Evolutionary conservation across 805 yeast genomes (phyloP), one percentile per base, ranked within the genome.

Genomic region (Spathaspora gorwiae): DNA sequence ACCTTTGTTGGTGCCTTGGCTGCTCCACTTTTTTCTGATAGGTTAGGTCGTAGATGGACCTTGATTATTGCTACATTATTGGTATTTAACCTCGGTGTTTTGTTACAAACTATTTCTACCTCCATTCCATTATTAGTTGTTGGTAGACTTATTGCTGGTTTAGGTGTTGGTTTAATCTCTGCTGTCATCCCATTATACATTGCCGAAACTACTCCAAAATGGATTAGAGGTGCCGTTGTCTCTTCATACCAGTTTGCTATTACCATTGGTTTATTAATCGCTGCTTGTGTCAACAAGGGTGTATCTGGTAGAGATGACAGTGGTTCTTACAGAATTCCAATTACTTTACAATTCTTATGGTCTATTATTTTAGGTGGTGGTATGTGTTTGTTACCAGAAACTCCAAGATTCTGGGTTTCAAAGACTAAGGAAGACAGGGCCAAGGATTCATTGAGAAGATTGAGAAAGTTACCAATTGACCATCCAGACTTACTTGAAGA

Each of bases 401-500:
- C 72, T 37, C 73, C 73, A 36, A 59, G 73, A 54, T 68, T 65
- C 56, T 68, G 48, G 60, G 63, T 64, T 46, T 53, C 61, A 37
- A 59, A 54, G 49, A 14, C 52, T 32, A 54, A 55, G 32, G 59
- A 60, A 39, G 60, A 36, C 7, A 48, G 48, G 10, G 69, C 70
- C 14, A 65, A 59, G 48, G 52, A 56, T 12, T 62, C 70, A 19
- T 57, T 68, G 47, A 43, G 56, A 10, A 56, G 56, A 49, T 60
- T 68, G 57, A 61, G 73, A 55, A 61, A 54, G 47, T 76, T 85
- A n/a, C 87, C 89, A 0, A 59, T 73, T 6, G 76, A 79, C 55
- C 84, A 84, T 66, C 79, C 83, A 7, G 81, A 79, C 36, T 65
- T 85, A 47, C 61, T 83, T 52, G 89, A 84, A 57, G 90, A 83